Evolutionary conservation across 2,329 filamentous ascomycete species (phyloP), one percentile per base, ranked within the genome.

Genomic region (Pyrenochaeta sp.): DNA sequence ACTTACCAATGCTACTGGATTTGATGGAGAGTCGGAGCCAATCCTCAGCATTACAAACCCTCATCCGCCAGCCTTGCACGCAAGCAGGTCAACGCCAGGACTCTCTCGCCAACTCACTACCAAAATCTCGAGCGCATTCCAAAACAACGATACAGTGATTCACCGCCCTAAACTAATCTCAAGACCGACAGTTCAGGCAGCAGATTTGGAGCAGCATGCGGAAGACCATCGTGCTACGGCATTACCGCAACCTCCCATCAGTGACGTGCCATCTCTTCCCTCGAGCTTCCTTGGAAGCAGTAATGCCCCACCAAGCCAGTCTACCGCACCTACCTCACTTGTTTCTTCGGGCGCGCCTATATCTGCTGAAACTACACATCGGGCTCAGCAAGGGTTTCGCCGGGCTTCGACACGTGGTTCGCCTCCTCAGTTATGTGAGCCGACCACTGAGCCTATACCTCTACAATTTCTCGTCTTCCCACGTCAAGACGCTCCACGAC

Each of bases 21-120:
- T 72, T 35, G 72, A 75, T 60, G 71, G 73, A 43, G 71, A 74
- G 36, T 75, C 69, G 9, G 72, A 75, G 30, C 72, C 68, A 7
- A 56, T 60, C 17, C 53, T 66, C 40, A 50, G 46, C 23, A 30
- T 45, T 4, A 53, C 40, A 30, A 51, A 49, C n/a, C 52, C 52
- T 15, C 54, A 56, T 29, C 53, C 61, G 21, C 35, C 45, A 4
- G 37, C 47, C 11, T 36, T 73, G 17, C 63, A 69, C 15, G 55
- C 56, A 7, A 73, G 66, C 37, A 65, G 59, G 30, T 75, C 73
- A 0, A 68, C 67, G 11, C 69, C 73, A 10, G 64, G 64, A 7
- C 45, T 75, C 0, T 69, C 68, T 0, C 55, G 52, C 18, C 69
- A 71, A 35, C 54, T 75, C 1, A 62, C 63, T 0, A 48, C 53